Conservation (phyloP, 352 stramenopile genomes). For the Pythium plurisporium region DNA sequence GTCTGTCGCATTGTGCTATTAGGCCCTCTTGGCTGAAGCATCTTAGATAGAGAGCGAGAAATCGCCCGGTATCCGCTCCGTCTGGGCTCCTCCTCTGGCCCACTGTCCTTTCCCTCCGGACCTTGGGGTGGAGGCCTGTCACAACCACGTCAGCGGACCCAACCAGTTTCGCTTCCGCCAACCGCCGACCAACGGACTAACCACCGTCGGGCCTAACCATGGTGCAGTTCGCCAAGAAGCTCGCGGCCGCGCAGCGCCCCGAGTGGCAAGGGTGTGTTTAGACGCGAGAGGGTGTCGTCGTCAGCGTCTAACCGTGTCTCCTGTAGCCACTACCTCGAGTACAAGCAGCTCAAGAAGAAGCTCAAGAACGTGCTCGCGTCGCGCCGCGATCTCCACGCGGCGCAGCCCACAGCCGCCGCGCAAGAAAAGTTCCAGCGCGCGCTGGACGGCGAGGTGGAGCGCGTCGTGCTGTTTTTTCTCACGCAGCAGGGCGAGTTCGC, state of each 20-base stretch:
- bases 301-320: background rate
- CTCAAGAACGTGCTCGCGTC: slow-evolving; percentile 68
- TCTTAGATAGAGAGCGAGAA: no score
- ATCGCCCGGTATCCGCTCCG: background rate
- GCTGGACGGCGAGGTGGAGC: slow-evolving; percentile 79
- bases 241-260: slow-evolving; percentile 57
- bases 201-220: slow-evolving; percentile 23
- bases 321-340: slow-evolving; percentile 83
- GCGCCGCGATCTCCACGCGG: slow-evolving; percentile 30
- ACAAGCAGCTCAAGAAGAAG: slow-evolving; percentile 89
- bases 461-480: slow-evolving; percentile 83
- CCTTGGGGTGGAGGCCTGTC: no score
- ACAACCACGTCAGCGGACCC: background rate
- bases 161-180: background rate
- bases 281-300: background rate
- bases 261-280: slow-evolving; percentile 64
- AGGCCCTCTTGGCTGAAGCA: no score
- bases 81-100: background rate
- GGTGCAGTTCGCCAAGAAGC: slow-evolving; percentile 85
- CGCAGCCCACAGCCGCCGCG: slow-evolving; percentile 26
- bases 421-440: slow-evolving; percentile 71
- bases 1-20: no score
- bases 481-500: slow-evolving; percentile 83
- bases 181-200: background rate
- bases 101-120: background rate